phyloP scores from a whole-genome alignment of 2,329 filamentous ascomycete species.

The Stachybotrys chlorohalonatus region DNA sequence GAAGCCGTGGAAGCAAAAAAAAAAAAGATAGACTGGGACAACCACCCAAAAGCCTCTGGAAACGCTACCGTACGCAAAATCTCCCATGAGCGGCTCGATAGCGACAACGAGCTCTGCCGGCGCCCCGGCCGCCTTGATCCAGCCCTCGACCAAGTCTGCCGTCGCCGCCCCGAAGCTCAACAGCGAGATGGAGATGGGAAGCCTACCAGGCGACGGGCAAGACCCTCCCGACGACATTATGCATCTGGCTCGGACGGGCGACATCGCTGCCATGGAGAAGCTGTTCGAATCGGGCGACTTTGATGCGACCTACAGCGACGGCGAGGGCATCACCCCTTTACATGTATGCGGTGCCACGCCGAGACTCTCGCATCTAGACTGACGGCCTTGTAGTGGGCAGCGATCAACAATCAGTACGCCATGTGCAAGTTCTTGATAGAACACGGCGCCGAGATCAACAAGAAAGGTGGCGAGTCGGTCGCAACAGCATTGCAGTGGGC shows the following conservation, averaged over 20 bases:
- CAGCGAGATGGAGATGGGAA: constrained; percentile 47
- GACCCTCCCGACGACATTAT: constrained; percentile 69
- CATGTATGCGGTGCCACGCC: constrained; percentile 57
- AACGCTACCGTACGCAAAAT: not conserved
- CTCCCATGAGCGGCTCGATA: constrained; percentile 31
- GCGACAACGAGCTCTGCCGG: constrained; percentile 23
- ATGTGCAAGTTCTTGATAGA: constrained; percentile 93
- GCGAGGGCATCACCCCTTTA: constrained; percentile 89
- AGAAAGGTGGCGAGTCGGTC: constrained; percentile 88
- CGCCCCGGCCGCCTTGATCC: constrained; percentile 37
- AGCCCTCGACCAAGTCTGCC: constrained; percentile 45
- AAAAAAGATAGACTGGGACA: not conserved
- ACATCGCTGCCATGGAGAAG: constrained; percentile 78
- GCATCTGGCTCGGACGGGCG: constrained; percentile 85
- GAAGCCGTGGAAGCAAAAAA: not conserved
- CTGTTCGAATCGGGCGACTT: constrained; percentile 77
- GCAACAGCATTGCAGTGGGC: constrained; percentile 96
- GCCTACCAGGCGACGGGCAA: constrained; percentile 30
- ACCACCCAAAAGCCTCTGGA: not conserved
- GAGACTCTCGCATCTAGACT: constrained; percentile 6
- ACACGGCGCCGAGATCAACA: constrained; percentile 80
- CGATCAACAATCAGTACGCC: constrained; percentile 96
- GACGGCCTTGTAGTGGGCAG: constrained; percentile 66
- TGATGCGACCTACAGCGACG: constrained; percentile 76
- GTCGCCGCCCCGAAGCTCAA: constrained; percentile 47